Evolutionary conservation across 2,329 filamentous ascomycete genomes (phyloP).

Genomic region (Fusarium siculi): DNA sequence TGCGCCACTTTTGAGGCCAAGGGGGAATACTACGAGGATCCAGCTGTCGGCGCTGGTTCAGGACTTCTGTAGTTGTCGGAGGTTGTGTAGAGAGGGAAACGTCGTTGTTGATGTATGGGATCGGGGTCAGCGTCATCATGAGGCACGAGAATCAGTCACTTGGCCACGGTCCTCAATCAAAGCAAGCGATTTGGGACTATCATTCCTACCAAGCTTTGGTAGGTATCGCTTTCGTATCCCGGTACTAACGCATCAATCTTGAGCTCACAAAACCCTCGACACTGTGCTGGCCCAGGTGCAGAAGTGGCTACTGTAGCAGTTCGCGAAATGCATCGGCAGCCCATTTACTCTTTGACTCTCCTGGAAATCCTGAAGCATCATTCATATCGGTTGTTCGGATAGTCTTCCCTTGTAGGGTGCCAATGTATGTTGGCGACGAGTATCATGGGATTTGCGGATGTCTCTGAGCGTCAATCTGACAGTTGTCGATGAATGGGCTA

Average conservation of each 20-base stretch:
- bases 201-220: fast-evolving
- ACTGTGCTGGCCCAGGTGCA: neutral
- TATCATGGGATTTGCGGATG: too few species aligned
- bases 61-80: fast-evolving
- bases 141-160: neutral
- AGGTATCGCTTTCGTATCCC: neutral
- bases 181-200: neutral
- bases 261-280: neutral
- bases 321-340: neutral
- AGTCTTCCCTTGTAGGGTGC: too few species aligned
- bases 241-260: fast-evolving
- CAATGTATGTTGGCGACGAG: too few species aligned
- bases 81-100: neutral
- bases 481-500: too few species aligned
- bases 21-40: fast-evolving
- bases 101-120: fast-evolving
- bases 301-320: neutral
- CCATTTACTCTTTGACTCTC: too few species aligned
- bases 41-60: fast-evolving
- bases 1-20: too few species aligned
- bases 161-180: fast-evolving
- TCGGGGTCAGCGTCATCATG: neutral
- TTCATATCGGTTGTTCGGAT: neutral
- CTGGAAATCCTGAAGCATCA: too few species aligned
- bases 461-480: too few species aligned